phyloP scores from a whole-genome alignment of 2,329 filamentous ascomycete species.

The Neonectria neomacrospora region DNA sequence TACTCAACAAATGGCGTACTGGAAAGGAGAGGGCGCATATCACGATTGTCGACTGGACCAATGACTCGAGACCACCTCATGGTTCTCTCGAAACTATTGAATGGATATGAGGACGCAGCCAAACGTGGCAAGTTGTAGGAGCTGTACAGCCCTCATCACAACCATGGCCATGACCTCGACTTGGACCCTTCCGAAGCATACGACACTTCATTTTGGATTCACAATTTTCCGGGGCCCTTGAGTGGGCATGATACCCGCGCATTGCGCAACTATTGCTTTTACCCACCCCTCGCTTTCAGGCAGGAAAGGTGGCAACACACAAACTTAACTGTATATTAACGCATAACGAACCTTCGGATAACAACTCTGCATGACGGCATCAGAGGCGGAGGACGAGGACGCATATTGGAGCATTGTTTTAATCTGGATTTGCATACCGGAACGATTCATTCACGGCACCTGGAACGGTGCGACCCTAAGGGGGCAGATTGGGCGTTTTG shows the following conservation, averaged over 20 bases:
- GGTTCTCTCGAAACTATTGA: neutral
- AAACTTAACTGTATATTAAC: slow-evolving; percentile 43
- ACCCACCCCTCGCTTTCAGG: slow-evolving; percentile 13
- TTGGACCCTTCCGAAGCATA: slow-evolving; percentile 28
- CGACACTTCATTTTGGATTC: slow-evolving; percentile 34
- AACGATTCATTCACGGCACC: slow-evolving; percentile 14
- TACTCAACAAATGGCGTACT: neutral
- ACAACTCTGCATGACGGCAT: slow-evolving; percentile 33
- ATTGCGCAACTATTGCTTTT: slow-evolving; percentile 37
- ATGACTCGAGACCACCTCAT: neutral
- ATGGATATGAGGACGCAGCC: neutral
- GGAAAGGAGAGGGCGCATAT: neutral
- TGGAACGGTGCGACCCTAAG: slow-evolving; percentile 11
- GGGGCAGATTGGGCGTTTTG: slow-evolving; percentile 37
- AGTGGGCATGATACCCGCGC: slow-evolving; percentile 47
- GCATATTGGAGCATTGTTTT: slow-evolving; percentile 39
- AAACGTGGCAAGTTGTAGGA: neutral
- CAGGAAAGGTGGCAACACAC: slow-evolving; percentile 28
- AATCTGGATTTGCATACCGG: slow-evolving; percentile 25
- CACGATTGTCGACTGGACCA: neutral
- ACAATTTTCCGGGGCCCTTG: slow-evolving; percentile 38
- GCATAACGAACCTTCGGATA: slow-evolving; percentile 41
- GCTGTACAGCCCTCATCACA: neutral
- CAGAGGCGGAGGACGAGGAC: slow-evolving; percentile 35
- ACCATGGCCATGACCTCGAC: slow-evolving; percentile 4